Percentiles rank a stretch among this genome's conserved stretches.
Evolutionary conservation across 139 green algal species (phyloP).

Genomic region (Tetraselmis striata): DNA sequence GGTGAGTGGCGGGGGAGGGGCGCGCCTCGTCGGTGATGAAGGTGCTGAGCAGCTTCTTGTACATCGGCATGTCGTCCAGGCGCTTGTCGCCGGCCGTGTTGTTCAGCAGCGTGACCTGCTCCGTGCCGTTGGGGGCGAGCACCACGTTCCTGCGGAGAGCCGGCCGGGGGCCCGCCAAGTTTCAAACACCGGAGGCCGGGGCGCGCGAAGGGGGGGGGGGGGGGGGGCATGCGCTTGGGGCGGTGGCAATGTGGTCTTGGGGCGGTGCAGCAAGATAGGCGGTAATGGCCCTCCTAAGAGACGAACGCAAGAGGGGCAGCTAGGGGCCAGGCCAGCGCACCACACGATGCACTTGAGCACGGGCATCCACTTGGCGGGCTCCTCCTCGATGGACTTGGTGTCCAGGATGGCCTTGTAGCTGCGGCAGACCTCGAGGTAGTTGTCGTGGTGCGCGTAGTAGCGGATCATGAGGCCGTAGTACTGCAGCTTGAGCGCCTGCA

Average conservation of each 20-base stretch:
- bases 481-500: constrained; percentile 86
- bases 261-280: no score
- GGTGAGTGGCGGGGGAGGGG: not conserved
- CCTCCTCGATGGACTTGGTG: constrained; percentile 27
- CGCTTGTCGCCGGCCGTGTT: constrained; percentile 63
- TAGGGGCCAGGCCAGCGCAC: not conserved
- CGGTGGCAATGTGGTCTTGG: no score
- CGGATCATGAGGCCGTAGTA: constrained; percentile 91
- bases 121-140: constrained; percentile 69
- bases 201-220: no score
- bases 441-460: constrained; percentile 75
- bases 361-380: constrained; percentile 45
- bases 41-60: constrained; percentile 76
- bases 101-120: constrained; percentile 80
- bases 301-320: constrained; percentile 12
- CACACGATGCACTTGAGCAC: constrained; percentile 23
- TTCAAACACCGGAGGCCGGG: no score
- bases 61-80: constrained; percentile 70
- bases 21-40: constrained; percentile 76
- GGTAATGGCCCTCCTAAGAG: no score
- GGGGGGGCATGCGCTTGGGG: no score
- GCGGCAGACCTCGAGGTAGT: constrained; percentile 92
- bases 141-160: no score
- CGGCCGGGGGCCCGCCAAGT: no score
- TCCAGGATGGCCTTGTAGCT: constrained; percentile 65